Percentiles rank a stretch among this genome's conserved stretches.
Evolutionary conservation across 75 land plant species (phyloP).

Genomic region (Gnetum montanum): DNA sequence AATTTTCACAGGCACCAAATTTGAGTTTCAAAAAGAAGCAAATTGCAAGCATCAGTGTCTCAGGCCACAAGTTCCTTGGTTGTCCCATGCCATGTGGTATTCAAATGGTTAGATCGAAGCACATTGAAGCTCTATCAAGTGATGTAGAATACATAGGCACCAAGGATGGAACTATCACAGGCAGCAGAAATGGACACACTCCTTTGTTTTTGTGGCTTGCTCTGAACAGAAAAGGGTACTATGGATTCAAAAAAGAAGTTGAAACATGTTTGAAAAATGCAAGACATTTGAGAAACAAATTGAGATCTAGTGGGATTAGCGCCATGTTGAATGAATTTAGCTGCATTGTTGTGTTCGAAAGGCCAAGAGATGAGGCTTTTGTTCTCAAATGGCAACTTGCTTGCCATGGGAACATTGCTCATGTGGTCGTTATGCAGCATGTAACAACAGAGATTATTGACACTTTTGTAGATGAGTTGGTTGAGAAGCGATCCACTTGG

Average conservation of each 20-base stretch:
- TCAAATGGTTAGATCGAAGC: constrained; percentile 78
- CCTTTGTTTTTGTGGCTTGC: constrained; percentile 98
- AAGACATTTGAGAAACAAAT: constrained; percentile 71
- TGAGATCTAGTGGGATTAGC: constrained; percentile 57
- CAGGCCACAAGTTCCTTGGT: constrained; percentile 40
- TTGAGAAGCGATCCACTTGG: constrained; percentile 51
- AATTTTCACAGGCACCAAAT: constrained; percentile 53
- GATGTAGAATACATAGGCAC: constrained; percentile 95
- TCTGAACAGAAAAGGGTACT: constrained; percentile 88
- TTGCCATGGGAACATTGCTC: constrained; percentile 92
- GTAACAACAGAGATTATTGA: constrained; percentile 82
- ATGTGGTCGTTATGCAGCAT: constrained; percentile 93
- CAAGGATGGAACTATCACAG: constrained; percentile 97
- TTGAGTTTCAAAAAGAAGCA: constrained; percentile 37
- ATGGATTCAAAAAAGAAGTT: constrained; percentile 93
- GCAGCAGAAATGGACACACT: constrained; percentile 97
- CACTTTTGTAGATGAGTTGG: constrained; percentile 54
- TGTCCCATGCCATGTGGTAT: constrained; percentile 96
- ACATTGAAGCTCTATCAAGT: constrained; percentile 79
- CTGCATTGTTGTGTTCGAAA: constrained; percentile 94
- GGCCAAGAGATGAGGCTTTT: constrained; percentile 82
- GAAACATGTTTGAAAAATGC: constrained; percentile 92
- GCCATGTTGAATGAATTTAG: constrained; percentile 96
- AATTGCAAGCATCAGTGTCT: constrained; percentile 42
- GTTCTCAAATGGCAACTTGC: constrained; percentile 88